Conservation (phyloP, 192 early-diverging fungal species). For the Chytriomyces confervae region DNA sequence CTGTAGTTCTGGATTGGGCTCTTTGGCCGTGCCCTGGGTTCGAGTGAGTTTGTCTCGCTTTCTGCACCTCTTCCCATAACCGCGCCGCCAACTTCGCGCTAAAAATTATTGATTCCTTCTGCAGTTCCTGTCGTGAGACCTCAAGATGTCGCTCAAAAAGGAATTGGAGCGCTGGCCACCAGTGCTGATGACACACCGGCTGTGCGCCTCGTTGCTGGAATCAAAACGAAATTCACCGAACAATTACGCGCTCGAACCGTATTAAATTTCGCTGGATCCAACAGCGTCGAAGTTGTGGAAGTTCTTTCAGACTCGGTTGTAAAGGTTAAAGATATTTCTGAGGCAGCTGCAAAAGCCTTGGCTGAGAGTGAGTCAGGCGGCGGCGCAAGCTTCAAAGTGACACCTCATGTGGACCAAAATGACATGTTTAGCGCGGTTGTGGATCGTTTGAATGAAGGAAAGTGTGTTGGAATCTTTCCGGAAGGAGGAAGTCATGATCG, state of each 20-base stretch:
- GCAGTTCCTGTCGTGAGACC: slow-evolving; percentile 90
- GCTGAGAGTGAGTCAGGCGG: slow-evolving; percentile 33
- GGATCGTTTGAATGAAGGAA: slow-evolving; percentile 72
- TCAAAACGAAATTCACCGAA: slow-evolving; percentile 57
- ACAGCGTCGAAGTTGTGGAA: slow-evolving; percentile 72
- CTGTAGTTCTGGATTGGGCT: slow-evolving; percentile 71
- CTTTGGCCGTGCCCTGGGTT: slow-evolving; percentile 75
- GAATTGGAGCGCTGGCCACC: slow-evolving; percentile 67
- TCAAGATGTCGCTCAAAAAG: slow-evolving; percentile 84
- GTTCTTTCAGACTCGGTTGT: slow-evolving; percentile 86
- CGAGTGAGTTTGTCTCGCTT: slow-evolving; percentile 69
- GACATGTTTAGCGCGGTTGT: slow-evolving; percentile 87
- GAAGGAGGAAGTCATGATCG: slow-evolving; percentile 99
- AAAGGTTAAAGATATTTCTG: slow-evolving; percentile 69
- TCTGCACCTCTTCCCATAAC: too few relatives aligned
- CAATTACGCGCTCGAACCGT: slow-evolving; percentile 69
- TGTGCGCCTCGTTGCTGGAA: slow-evolving; percentile 1
- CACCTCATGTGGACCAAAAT: slow-evolving; percentile 87
- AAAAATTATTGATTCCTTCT: background rate
- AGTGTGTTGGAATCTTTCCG: slow-evolving; percentile 96
- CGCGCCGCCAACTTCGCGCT: too few relatives aligned
- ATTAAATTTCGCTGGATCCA: slow-evolving; percentile 67
- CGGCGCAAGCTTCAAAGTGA: slow-evolving; percentile 46
- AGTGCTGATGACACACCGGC: background rate
- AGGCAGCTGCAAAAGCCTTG: slow-evolving; percentile 73